phyloP scores from a whole-genome alignment of 176 grass and related monocot genomes.

The Ananas comosus region DNA sequence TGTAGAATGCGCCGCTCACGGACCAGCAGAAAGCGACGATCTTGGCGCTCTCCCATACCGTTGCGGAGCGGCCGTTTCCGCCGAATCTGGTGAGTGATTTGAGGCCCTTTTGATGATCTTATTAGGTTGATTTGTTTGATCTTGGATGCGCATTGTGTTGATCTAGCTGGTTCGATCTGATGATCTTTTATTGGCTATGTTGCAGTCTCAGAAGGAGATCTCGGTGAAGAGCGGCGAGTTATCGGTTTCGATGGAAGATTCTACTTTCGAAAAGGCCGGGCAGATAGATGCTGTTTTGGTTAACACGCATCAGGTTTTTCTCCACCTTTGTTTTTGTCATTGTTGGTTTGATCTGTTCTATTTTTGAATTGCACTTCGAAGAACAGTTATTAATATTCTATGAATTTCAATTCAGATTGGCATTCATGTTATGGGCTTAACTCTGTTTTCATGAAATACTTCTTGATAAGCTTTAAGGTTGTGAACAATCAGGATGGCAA shows the following conservation, averaged over 20 bases:
- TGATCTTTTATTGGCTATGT: neutral
- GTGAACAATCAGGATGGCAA: neutral
- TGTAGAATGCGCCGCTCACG: constrained; percentile 74
- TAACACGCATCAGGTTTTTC: constrained; percentile 77
- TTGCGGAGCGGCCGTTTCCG: constrained; percentile 67
- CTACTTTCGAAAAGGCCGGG: constrained; percentile 43
- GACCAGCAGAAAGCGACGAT: constrained; percentile 89
- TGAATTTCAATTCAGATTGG: neutral
- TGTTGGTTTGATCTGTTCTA: neutral
- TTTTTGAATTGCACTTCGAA: neutral
- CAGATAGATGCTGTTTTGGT: constrained; percentile 72
- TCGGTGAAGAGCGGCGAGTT: constrained; percentile 32
- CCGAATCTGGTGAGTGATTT: constrained; percentile 54
- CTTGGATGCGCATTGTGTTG: neutral
- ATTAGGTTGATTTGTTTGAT: neutral
- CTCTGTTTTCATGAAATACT: too few relatives aligned
- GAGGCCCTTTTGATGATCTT: neutral
- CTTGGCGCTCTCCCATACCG: constrained; percentile 65
- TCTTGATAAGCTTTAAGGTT: neutral
- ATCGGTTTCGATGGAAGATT: constrained; percentile 33
- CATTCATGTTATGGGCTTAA: too few relatives aligned
- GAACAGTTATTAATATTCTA: neutral
- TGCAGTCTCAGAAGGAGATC: constrained; percentile 48
- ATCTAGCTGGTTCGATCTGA: neutral
- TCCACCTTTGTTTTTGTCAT: constrained; percentile 1